Evolutionary conservation across 352 stramenopile species (phyloP).

Genomic region (Phytophthora citrophthora): DNA sequence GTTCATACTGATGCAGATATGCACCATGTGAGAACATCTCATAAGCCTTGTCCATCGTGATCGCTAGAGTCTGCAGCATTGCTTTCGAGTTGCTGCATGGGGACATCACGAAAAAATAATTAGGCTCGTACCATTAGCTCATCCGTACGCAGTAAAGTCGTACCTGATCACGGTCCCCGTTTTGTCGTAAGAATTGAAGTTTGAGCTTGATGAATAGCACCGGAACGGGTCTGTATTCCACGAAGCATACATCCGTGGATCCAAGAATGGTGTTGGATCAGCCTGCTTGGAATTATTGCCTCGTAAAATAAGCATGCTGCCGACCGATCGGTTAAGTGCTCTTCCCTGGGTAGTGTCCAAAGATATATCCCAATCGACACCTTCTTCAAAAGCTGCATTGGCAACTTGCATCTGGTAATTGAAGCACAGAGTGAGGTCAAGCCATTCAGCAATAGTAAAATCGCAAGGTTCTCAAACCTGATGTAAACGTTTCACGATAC

Average conservation of each 20-base stretch:
- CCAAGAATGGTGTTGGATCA: conserved; percentile 43
- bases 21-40: conserved; percentile 71
- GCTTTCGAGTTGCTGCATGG: conserved; percentile 68
- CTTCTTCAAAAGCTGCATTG: conserved; percentile 64
- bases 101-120: not conserved
- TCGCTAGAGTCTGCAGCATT: conserved; percentile 51
- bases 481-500: conserved; percentile 75
- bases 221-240: conserved; percentile 50
- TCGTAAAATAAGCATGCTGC: conserved; percentile 60
- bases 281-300: conserved; percentile 31
- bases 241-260: conserved; percentile 51
- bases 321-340: conserved; percentile 48
- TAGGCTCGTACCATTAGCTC: not conserved
- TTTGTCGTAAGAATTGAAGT: conserved; percentile 79
- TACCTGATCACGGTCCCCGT: conserved; percentile 63
- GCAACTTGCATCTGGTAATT: conserved; percentile 65
- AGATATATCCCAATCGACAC: conserved; percentile 63
- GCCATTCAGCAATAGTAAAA: not conserved
- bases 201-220: conserved; percentile 29
- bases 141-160: not conserved
- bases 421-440: not conserved
- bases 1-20: conserved; percentile 74
- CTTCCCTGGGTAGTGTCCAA: conserved; percentile 33
- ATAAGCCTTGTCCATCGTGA: conserved; percentile 64
- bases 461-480: conserved; percentile 39